phyloP scores from a whole-genome alignment of 225 moss, liverwort and hornwort species.

The Marchantia paleacea region DNA sequence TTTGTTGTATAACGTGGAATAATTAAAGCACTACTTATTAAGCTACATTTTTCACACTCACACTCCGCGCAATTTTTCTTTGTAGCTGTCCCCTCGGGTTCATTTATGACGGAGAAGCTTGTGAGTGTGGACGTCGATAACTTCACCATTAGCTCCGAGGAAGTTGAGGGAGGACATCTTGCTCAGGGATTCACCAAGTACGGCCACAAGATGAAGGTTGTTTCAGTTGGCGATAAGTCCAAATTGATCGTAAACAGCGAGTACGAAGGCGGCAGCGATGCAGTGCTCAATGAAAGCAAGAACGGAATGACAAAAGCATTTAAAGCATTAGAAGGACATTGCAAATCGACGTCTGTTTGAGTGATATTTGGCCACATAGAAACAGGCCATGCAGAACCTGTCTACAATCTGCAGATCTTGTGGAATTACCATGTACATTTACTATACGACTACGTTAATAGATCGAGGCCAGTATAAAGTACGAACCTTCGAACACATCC shows the following conservation, averaged over 20 bases:
- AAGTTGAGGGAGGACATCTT: slow-evolving; percentile 31
- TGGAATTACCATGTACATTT: too few species aligned
- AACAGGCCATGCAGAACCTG: background rate
- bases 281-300: background rate
- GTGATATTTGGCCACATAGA: background rate
- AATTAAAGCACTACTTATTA: background rate
- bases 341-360: background rate
- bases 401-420: background rate
- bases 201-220: background rate
- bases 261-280: slow-evolving; percentile 15
- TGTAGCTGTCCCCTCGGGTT: slow-evolving; percentile 16
- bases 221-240: background rate
- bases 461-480: too few species aligned
- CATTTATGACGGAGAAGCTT: slow-evolving; percentile 22
- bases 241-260: background rate
- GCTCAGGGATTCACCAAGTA: slow-evolving; percentile 27
- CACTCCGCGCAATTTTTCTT: background rate
- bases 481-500: too few species aligned
- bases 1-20: too few species aligned
- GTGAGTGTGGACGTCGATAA: background rate
- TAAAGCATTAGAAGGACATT: background rate
- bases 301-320: slow-evolving; percentile 7
- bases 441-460: too few species aligned
- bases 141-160: background rate
- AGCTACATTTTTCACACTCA: background rate